Evolutionary conservation across 768 basidiomycete genomes (phyloP), one percentile per base, ranked within the genome.

Genomic region (Mycena sanguinolenta): DNA sequence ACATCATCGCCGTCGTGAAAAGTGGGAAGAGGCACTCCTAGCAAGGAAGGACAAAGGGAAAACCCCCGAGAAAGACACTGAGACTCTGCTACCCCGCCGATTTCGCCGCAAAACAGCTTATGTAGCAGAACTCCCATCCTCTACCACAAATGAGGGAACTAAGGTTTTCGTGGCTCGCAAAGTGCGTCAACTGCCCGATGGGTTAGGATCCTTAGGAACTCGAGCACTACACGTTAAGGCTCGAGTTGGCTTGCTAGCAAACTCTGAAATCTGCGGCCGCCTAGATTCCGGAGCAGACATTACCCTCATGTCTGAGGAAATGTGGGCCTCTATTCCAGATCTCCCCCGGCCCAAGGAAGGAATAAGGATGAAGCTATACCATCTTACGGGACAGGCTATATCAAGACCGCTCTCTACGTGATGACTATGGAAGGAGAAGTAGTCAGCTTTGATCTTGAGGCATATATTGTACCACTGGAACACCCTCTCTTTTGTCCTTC

Each of bases 391-490:
- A 3, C 28, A 54, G 19, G 53, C 53, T 54, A 54, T 21, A n/a
- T 32, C 3, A 30, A 17, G 28, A 21, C 19, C 9, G 19, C 53
- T 1, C 12, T 32, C 1, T 54, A 30, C 53, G 19, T 34, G 9
- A 30, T 30, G 27, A 54, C 25, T 23, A 27, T 5, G 4, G 28
- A 12, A 2, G 25, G 52, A 0, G 46, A 58, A 17, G 60, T 74
- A 36, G 14, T 77, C 7, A 25, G 38, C 21, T 71, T 76, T 49
- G 53, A 63, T 6, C 36, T 62, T 7, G 77, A 79, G 55, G 72
- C 75, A 1, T 78, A 77, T 44, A 76, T 78, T 1, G 76, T 78
- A n/a, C n/a, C n/a, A n/a, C n/a, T n/a, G n/a, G n/a, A n/a, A n/a
- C n/a, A n/a, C n/a, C n/a, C n/a, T n/a, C n/a, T n/a, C n/a, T n/a